phyloP scores from a whole-genome alignment of 1,139 yeast genomes.

The Sugiyamaella grinbergsii region DNA sequence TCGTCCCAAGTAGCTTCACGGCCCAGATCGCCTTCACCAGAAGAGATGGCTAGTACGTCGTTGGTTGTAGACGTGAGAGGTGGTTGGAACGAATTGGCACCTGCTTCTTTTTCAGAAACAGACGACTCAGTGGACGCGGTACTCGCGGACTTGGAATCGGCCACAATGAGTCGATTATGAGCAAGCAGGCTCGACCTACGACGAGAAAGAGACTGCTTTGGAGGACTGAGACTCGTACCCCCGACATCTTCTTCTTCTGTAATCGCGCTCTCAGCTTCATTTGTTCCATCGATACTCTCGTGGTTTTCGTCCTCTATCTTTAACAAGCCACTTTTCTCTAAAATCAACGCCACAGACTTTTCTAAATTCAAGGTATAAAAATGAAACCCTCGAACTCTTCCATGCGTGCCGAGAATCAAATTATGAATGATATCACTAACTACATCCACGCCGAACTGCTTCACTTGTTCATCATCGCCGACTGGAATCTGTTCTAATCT shows the following conservation, averaged over 20 bases:
- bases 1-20: conserved; percentile 98
- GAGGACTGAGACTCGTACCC: background rate
- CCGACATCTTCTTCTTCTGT: conserved; percentile 36
- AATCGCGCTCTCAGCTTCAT: conserved; percentile 25
- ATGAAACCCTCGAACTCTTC: conserved; percentile 73
- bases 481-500: conserved; percentile 59
- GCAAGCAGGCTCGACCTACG: conserved; percentile 52
- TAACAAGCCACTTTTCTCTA: conserved; percentile 56
- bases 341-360: conserved; percentile 83
- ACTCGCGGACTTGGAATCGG: conserved; percentile 26
- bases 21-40: conserved; percentile 83
- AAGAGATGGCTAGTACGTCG: conserved; percentile 66
- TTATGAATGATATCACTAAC: conserved; percentile 61
- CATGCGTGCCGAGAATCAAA: conserved; percentile 55
- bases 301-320: conserved; percentile 19
- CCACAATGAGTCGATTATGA: conserved; percentile 52
- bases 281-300: background rate
- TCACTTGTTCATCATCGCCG: conserved; percentile 82
- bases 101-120: conserved; percentile 28
- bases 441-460: conserved; percentile 77
- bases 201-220: conserved; percentile 36
- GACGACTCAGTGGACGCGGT: conserved; percentile 26
- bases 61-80: conserved; percentile 41
- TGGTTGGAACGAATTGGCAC: background rate
- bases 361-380: conserved; percentile 89